A percentile compares a stretch with the other conserved stretches of the same genome.
Conservation (phyloP, 176 grass and related monocot species). For the Elymus sibiricus region DNA sequence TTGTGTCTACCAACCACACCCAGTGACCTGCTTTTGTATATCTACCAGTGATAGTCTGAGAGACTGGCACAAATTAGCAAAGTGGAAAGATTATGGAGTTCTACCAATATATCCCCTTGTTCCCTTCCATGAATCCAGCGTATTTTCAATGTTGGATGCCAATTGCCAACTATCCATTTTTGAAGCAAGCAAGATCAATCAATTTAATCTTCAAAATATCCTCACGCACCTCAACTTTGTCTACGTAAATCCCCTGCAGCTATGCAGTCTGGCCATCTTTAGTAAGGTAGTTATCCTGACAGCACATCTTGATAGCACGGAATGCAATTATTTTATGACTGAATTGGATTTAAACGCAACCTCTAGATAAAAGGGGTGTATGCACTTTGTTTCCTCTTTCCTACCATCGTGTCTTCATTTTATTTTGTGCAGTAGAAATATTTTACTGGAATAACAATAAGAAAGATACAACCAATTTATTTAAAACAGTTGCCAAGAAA, state of each 20-base stretch:
- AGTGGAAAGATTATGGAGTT: neutral
- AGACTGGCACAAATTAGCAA: neutral
- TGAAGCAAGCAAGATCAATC: neutral
- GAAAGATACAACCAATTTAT: neutral
- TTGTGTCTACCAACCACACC: neutral
- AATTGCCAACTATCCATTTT: neutral
- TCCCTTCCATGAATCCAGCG: neutral
- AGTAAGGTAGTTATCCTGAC: neutral
- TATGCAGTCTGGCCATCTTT: neutral
- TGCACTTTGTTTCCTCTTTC: neutral
- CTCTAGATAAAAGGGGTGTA: neutral
- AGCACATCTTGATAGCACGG: neutral
- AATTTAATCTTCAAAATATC: neutral
- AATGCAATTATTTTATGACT: neutral
- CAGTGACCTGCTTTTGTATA: neutral
- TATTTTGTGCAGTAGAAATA: neutral
- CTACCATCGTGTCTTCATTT: neutral
- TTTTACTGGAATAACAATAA: neutral
- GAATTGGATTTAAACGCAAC: neutral
- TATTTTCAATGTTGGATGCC: conserved; percentile 2
- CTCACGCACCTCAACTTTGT: neutral
- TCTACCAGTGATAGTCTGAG: neutral
- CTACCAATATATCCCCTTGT: neutral
- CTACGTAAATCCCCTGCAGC: neutral
- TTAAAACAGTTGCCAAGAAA: neutral